Base-by-base conservation (phyloP, 2,329 filamentous ascomycete species). In the Hypoxylon sp. region DNA sequence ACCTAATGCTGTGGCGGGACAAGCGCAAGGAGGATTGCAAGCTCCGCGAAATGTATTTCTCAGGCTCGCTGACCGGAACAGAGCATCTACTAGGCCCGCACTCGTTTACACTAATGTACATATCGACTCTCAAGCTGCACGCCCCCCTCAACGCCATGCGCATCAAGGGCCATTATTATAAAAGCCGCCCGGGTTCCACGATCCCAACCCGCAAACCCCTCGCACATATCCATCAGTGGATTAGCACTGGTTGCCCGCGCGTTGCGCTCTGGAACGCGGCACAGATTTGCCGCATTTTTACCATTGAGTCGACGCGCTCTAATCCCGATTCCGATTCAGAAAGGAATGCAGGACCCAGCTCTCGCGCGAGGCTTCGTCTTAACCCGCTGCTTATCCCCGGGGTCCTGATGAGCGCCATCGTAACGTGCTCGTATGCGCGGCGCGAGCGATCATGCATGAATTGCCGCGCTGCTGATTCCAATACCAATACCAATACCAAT, bases 371-470 rank as follows among this genome's bases (percentile, higher is more conserved):
- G 19, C 24, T 72, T 3, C 52, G 53, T n/a, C 56, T 74, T 13
- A 74, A 75, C 61, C 74, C 73, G 1, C 60, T 75, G 1, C 66
- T 71, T 2, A 64, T 70, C 17, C 70, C 73, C 2, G 68, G 70
- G 1, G 62, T 75, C 3, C 63, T 75, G 3, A 71, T 70, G 70
- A 69, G 68, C 60, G 72, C 72, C 3, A 17, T 63, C n/a, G 50
- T 72, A 19, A 50, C 67, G 5, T 73, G 72, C 46, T 72, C 54
- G 3, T 75, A 69, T 44, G 62, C 71, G 3, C 62, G 67, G 17
- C 35, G 68, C 19, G 35, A 65, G 13, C 60, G 51, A 14, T 39
- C 42, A 1, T 75, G 74, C 42, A 60, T 33, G 5, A 46, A 50
- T 24, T 70, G 68, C 47, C 53, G 65, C 55, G 22, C 48, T 22